A percentile compares a stretch with the other conserved stretches of the same genome.
Evolutionary conservation across 805 yeast species (phyloP).

Genomic region (Candida lessepsii): DNA sequence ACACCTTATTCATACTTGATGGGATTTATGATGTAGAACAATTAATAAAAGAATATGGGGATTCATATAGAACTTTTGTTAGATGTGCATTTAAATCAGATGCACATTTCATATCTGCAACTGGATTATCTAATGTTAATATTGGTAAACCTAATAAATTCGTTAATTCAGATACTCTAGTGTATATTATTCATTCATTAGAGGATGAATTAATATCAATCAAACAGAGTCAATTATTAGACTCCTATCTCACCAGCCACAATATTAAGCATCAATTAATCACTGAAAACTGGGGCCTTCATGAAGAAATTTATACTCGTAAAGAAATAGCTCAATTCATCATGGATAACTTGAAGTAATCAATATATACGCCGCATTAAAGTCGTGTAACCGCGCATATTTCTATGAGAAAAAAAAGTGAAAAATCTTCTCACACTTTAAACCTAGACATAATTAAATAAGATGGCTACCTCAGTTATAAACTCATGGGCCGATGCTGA

Average conservation of each 20-base stretch:
- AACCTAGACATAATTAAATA: no score
- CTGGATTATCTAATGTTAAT: conserved; percentile 16
- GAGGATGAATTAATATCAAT: conserved; percentile 63
- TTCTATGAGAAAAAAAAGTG: conserved; percentile 1
- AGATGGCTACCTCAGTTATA: conserved; percentile 35
- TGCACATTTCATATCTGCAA: conserved; percentile 22
- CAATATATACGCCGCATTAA: background rate
- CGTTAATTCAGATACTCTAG: conserved; percentile 8
- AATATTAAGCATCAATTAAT: conserved; percentile 7
- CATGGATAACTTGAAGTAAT: background rate
- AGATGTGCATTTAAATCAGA: conserved; percentile 49
- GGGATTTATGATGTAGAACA: conserved; percentile 63
- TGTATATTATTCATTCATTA: conserved; percentile 56
- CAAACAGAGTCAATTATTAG: conserved; percentile 47
- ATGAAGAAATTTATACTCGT: conserved; percentile 60
- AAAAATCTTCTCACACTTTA: conserved; percentile 4
- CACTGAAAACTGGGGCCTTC: conserved; percentile 51
- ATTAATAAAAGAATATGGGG: conserved; percentile 60
- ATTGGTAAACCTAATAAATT: conserved; percentile 1
- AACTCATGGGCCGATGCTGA: conserved; percentile 72
- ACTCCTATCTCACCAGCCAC: conserved; percentile 27
- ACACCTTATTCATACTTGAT: conserved; percentile 38
- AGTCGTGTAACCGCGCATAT: background rate
- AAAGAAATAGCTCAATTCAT: conserved; percentile 32
- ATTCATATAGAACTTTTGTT: conserved; percentile 52